These are phyloP conservation scores for Phlebiopsis gigantea DNA, from an alignment of 768 basidiomycete genomes.

Conservation along the genomic window DNA sequence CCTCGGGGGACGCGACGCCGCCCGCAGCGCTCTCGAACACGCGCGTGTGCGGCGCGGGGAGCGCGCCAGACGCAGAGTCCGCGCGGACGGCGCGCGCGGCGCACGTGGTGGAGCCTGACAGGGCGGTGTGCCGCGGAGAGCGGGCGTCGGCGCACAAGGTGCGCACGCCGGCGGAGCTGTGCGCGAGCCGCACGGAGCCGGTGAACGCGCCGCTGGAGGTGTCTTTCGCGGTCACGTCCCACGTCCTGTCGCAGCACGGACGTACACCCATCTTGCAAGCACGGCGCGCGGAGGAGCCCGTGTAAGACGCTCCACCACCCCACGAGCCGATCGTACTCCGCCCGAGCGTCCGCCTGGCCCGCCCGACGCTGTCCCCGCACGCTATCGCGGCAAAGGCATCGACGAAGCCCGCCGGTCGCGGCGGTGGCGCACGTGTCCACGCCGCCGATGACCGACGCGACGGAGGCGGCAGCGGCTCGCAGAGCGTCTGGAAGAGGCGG, in stretches of 20 bases:
- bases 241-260: background rate
- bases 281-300: background rate
- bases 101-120: constrained; percentile 26
- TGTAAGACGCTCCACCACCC: background rate
- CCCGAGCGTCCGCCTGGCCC: background rate
- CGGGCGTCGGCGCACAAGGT: background rate
- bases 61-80: constrained; percentile 36
- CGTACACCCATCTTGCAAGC: background rate
- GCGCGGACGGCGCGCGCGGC: constrained; percentile 29
- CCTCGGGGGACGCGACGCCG: background rate
- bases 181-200: background rate
- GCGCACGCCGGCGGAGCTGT: constrained; percentile 6
- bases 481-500: background rate
- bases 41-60: constrained; percentile 29
- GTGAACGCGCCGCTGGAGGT: background rate
- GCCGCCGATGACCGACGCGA: background rate
- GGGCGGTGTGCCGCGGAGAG: constrained; percentile 7
- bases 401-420: background rate
- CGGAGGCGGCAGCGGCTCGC: background rate
- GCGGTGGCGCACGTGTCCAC: background rate
- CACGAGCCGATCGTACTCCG: background rate
- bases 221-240: background rate
- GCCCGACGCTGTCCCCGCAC: background rate
- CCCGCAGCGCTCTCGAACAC: background rate
- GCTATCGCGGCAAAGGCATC: background rate